Base-by-base conservation (phyloP, 2,329 filamentous ascomycete genomes). In the Apiospora malaysiana region DNA sequence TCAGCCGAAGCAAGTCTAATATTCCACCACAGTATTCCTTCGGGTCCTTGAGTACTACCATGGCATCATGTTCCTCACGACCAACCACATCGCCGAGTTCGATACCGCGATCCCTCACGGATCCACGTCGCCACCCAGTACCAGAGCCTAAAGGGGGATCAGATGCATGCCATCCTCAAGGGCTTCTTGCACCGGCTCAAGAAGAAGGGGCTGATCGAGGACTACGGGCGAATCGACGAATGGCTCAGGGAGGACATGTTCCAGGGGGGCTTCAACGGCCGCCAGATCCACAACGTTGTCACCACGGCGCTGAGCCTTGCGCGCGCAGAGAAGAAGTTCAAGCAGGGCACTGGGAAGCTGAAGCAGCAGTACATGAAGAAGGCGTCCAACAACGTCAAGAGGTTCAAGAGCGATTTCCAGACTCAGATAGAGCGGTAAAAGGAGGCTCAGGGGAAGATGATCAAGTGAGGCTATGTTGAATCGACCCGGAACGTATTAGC, bases 31-130 rank as follows among this genome's bases (percentile, higher is more conserved):
- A 72, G 14, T 66, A 1, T 66, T 66, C 7, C 63, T 66, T 0
- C 37, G 42, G 4, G 37, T 68, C 6, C 70, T 75, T 16, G 74
- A 75, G 32, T 75, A 74, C 42, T 74, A 74, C 49, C 63, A 69
- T 5, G 74, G 75, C 42, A 74, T 76, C 49, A 70, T 75, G n/a
- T 74, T 76, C 69, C 69, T 76, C 1, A 75, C 75, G 8, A 75
- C 74, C 2, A 76, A 76, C 45, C 71, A 73, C 12, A 74, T 76
- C 0, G 72, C 71, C 1, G 68, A 71, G 12, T 71, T 77, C 45
- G 75, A 77, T 69, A 71, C 71, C 18, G 75, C 75, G n/a, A 76
- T 77, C 72, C 74, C 51, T 77, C 75, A 7, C 72, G 75, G 12
- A 69, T 77, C 14, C 75, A 76, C 45, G 42, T 77, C 25, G 70